These are phyloP conservation scores for Moesziomyces sp. DNA, from an alignment of 1,284 basidiomycete species.

Conservation along the genomic window DNA sequence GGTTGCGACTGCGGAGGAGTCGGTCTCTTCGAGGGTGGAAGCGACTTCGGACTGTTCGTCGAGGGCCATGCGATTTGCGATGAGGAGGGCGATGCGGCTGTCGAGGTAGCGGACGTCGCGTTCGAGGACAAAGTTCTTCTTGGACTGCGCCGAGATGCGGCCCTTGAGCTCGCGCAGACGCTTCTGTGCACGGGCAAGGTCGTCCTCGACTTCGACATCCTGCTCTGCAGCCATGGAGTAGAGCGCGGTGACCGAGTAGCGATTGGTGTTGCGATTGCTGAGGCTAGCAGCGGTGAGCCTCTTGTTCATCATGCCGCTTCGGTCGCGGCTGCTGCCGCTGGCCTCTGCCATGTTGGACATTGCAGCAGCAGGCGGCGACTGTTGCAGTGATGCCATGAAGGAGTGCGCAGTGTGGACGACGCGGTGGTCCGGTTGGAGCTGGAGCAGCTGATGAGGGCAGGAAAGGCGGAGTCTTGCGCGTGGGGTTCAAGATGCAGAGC, in stretches of 20 bases:
- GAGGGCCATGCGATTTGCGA: constrained; percentile 96
- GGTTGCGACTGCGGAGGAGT: constrained; percentile 71
- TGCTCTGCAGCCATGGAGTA: constrained; percentile 98
- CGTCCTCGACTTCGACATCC: constrained; percentile 98
- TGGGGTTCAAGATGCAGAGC: too few relatives aligned
- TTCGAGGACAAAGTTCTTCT: constrained; percentile 99
- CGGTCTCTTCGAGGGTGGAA: constrained; percentile 83
- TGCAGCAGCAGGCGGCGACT: constrained; percentile 17
- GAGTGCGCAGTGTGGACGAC: too few relatives aligned
- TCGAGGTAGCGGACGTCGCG: constrained; percentile 98
- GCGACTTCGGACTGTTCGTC: constrained; percentile 80
- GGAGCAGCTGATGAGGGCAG: too few relatives aligned
- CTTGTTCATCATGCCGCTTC: constrained; percentile 40
- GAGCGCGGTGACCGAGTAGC: constrained; percentile 93
- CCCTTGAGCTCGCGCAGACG: constrained; percentile 92
- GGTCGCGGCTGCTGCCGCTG: constrained; percentile 37
- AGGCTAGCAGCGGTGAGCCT: constrained; percentile 51
- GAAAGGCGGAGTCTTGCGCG: too few relatives aligned
- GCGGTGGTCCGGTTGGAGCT: too few relatives aligned
- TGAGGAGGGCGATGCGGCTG: constrained; percentile 94
- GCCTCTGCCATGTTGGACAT: constrained; percentile 26
- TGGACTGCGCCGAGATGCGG: constrained; percentile 97
- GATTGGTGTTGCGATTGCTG: constrained; percentile 82
- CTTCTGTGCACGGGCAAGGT: constrained; percentile 94
- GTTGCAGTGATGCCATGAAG: constrained; percentile 39